Percentiles rank a stretch among this genome's conserved stretches.
phyloP scores from a whole-genome alignment of 2,329 filamentous ascomycete species.

The Tolypocladium cylindrosporum region DNA sequence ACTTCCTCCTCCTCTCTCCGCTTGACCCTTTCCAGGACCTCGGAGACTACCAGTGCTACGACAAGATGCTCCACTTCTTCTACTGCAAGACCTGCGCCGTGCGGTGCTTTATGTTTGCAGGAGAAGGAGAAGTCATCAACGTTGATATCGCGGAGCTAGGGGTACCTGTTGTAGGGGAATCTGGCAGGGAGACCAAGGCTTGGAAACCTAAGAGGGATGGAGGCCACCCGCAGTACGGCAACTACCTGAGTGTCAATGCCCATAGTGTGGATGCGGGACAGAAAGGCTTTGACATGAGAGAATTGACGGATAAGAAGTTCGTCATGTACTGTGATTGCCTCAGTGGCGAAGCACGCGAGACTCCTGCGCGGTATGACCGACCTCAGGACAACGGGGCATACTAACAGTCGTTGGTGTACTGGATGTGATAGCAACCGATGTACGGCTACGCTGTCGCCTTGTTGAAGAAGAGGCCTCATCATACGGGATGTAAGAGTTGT shows the following conservation, averaged over 20 bases:
- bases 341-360: no score
- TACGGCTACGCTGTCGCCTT: no score
- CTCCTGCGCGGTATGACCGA: no score
- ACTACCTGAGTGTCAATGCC: conserved; percentile 28
- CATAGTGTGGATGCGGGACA: conserved; percentile 24
- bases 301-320: conserved; percentile 23
- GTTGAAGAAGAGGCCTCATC: no score
- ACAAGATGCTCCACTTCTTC: conserved; percentile 25
- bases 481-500: no score
- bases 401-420: no score
- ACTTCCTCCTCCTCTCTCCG: conserved; percentile 37
- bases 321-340: conserved; percentile 15
- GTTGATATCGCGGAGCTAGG: conserved; percentile 10
- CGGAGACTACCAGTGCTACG: conserved; percentile 27
- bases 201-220: conserved; percentile 19
- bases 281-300: conserved; percentile 22
- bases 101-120: conserved; percentile 29
- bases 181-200: conserved; percentile 7
- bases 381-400: no score
- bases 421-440: no score
- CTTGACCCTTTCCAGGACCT: conserved; percentile 24
- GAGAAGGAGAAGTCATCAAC: conserved; percentile 19
- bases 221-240: conserved; percentile 2
- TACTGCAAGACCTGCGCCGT: conserved; percentile 37
- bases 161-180: neutral